Evolutionary conservation across 139 green algal genomes (phyloP).

Genomic region (Micromonas commoda): DNA sequence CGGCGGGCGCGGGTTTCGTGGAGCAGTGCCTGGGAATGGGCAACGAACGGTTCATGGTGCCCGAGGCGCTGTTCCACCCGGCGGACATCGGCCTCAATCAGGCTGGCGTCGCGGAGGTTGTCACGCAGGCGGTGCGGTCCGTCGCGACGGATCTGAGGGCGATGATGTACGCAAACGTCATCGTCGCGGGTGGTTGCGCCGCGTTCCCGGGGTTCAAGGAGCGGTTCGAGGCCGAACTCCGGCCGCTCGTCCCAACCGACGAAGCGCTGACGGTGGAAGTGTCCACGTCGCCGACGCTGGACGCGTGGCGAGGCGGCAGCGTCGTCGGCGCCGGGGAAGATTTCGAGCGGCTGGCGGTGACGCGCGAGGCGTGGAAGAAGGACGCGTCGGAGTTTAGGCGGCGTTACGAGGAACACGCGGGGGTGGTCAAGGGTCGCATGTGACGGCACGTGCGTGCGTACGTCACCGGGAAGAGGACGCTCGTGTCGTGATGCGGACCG

Average conservation of each 20-base stretch:
- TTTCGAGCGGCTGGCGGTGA: not conserved
- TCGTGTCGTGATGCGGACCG: too few species aligned
- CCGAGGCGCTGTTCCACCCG: conserved; percentile 78
- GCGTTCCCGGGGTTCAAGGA: conserved; percentile 23
- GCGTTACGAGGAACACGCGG: not conserved
- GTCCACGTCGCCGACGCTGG: conserved; percentile 5
- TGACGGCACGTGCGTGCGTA: too few species aligned
- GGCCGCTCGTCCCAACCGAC: conserved; percentile 37
- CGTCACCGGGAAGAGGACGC: too few species aligned
- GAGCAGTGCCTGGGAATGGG: conserved; percentile 74
- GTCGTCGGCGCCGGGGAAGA: not conserved
- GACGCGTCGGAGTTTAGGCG: not conserved
- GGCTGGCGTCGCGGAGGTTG: conserved; percentile 16
- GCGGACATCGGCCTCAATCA: conserved; percentile 43
- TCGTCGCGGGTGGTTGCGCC: conserved; percentile 25
- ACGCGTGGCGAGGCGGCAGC: not conserved
- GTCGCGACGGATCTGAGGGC: conserved; percentile 14
- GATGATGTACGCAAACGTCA: conserved; percentile 28
- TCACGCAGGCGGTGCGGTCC: conserved; percentile 6
- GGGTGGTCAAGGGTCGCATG: not conserved
- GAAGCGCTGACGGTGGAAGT: conserved; percentile 27
- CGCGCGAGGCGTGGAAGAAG: not conserved
- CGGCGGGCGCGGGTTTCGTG: not conserved
- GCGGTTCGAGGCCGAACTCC: conserved; percentile 35
- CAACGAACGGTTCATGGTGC: conserved; percentile 97